Conservation (phyloP, 768 basidiomycete species). For the Clitopilus hobsonii region DNA sequence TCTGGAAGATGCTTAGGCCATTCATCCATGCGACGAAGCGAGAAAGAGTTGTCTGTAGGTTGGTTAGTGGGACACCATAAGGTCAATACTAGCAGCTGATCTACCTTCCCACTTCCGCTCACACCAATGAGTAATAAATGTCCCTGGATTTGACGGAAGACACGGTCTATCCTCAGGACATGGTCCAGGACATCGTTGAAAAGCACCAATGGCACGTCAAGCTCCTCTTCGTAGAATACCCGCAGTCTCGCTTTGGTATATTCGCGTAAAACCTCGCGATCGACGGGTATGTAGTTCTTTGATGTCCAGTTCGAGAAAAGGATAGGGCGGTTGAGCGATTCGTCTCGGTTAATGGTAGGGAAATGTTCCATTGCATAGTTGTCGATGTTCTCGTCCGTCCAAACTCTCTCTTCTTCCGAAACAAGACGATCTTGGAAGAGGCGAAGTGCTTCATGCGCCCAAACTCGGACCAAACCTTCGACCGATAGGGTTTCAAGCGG, state of each 20-base stretch:
- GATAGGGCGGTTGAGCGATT: slow-evolving; percentile 86
- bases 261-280: slow-evolving; percentile 88
- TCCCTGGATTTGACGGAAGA: slow-evolving; percentile 97
- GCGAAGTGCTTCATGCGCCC: slow-evolving; percentile 97
- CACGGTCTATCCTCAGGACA: slow-evolving; percentile 95
- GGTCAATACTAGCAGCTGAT: slow-evolving; percentile 8
- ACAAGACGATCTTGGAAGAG: slow-evolving; percentile 98
- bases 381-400: slow-evolving; percentile 96
- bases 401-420: slow-evolving; percentile 83
- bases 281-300: slow-evolving; percentile 92
- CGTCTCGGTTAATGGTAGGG: slow-evolving; percentile 85
- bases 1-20: slow-evolving; percentile 97
- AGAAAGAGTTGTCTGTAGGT: slow-evolving; percentile 83
- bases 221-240: slow-evolving; percentile 98
- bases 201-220: slow-evolving; percentile 94
- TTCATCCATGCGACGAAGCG: slow-evolving; percentile 99
- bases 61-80: slow-evolving; percentile 6
- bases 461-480: slow-evolving; percentile 93
- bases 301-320: slow-evolving; percentile 99
- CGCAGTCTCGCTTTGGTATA: slow-evolving; percentile 95
- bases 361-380: slow-evolving; percentile 81
- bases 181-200: slow-evolving; percentile 99
- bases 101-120: slow-evolving; percentile 96
- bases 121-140: slow-evolving; percentile 96
- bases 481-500: slow-evolving; percentile 91